Percentiles rank a stretch among this genome's conserved stretches.
phyloP scores from a whole-genome alignment of 2,329 filamentous ascomycete species.

The Claviceps spartinae region DNA sequence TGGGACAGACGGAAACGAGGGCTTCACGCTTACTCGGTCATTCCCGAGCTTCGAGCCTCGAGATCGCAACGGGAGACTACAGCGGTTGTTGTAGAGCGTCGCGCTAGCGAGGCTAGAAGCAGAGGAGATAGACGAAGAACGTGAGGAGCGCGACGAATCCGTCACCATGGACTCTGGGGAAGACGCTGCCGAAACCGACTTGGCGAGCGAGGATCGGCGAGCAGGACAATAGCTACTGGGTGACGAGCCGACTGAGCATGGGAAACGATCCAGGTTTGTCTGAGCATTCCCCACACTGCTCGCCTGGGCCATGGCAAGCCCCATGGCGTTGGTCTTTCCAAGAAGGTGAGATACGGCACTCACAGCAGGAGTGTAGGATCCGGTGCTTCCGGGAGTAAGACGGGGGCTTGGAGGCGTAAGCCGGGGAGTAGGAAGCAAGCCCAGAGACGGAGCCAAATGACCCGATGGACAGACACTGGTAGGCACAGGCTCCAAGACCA shows the following conservation, averaged over 20 bases:
- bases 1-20: slow-evolving; percentile 41
- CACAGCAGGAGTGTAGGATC: slow-evolving; percentile 47
- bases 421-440: slow-evolving; percentile 44
- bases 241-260: slow-evolving; percentile 33
- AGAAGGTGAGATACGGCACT: slow-evolving; percentile 37
- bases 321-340: slow-evolving; percentile 41
- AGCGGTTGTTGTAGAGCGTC: slow-evolving; percentile 26
- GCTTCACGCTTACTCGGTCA: slow-evolving; percentile 40
- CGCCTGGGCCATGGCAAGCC: slow-evolving; percentile 44
- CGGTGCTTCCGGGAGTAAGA: slow-evolving; percentile 38
- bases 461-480: slow-evolving; percentile 29
- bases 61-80: slow-evolving; percentile 50
- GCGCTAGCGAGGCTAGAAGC: slow-evolving; percentile 47
- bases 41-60: slow-evolving; percentile 44
- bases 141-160: slow-evolving; percentile 46
- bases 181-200: slow-evolving; percentile 47
- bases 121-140: slow-evolving; percentile 52
- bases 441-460: slow-evolving; percentile 35
- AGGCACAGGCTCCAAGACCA: slow-evolving; percentile 34
- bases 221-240: slow-evolving; percentile 34
- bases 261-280: slow-evolving; percentile 36
- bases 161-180: slow-evolving; percentile 57
- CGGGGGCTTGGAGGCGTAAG: slow-evolving; percentile 48
- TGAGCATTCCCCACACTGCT: slow-evolving; percentile 32
- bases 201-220: slow-evolving; percentile 50